phyloP scores from a whole-genome alignment of 2,329 filamentous ascomycete genomes.

The Podosphaera xanthii region DNA sequence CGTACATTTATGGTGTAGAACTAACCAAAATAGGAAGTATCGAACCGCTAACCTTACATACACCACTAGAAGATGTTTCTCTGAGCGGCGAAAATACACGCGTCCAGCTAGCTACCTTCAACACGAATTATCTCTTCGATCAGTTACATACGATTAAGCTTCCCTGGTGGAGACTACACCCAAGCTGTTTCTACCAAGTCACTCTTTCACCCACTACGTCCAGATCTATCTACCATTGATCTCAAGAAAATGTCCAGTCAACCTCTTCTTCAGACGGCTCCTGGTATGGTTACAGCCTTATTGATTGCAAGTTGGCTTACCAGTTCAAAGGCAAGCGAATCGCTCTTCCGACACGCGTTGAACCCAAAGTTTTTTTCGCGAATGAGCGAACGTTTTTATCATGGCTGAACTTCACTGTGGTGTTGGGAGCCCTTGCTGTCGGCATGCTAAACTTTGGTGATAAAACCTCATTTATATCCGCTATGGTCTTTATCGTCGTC shows the following conservation, averaged over 20 bases:
- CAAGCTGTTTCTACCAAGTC: not conserved
- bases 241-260: slow-evolving; percentile 58
- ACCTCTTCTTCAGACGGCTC: slow-evolving; percentile 82
- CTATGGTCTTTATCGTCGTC: slow-evolving; percentile 80
- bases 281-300: slow-evolving; percentile 33
- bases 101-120: too few relatives aligned
- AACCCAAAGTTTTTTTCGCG: slow-evolving; percentile 99
- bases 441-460: slow-evolving; percentile 98
- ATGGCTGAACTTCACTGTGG: slow-evolving; percentile 99
- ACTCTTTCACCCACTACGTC: not conserved
- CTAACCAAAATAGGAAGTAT: too few relatives aligned
- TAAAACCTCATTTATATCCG: slow-evolving; percentile 76
- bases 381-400: slow-evolving; percentile 98
- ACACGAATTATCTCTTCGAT: too few relatives aligned
- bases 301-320: slow-evolving; percentile 2
- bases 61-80: too few relatives aligned
- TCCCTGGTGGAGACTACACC: too few relatives aligned
- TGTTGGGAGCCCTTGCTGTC: slow-evolving; percentile 86
- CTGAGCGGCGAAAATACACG: too few relatives aligned
- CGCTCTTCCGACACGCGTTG: slow-evolving; percentile 87
- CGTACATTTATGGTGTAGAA: too few relatives aligned
- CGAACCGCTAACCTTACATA: too few relatives aligned
- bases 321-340: slow-evolving; percentile 67
- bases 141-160: too few relatives aligned
- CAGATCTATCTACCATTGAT: slow-evolving; percentile 1